These are phyloP conservation scores for Stenogyne calaminthoides DNA, from an alignment of 305 asterid species.

Conservation along the genomic window DNA sequence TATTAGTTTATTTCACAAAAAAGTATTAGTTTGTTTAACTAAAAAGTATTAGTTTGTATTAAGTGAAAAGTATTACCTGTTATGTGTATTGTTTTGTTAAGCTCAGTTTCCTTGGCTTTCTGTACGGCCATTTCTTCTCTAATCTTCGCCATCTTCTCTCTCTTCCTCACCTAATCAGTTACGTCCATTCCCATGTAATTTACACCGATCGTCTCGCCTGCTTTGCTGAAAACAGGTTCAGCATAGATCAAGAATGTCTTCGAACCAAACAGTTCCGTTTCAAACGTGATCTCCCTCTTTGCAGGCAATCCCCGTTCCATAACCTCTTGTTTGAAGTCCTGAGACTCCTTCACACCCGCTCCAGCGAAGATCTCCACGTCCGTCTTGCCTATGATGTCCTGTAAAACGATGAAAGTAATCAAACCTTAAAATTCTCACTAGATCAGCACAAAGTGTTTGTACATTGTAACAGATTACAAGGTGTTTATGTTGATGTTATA, in stretches of 20 bases:
- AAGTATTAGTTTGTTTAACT: neutral
- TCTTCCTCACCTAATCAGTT: conserved; percentile 84
- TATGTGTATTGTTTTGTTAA: conserved; percentile 84
- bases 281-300: conserved; percentile 93
- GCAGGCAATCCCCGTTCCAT: conserved; percentile 74
- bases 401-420: conserved; percentile 28
- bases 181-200: conserved; percentile 98
- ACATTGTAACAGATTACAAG: neutral
- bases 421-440: neutral
- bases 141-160: conserved; percentile 86
- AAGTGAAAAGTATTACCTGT: conserved; percentile 48
- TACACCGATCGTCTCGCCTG: conserved; percentile 82
- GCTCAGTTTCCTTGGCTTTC: conserved; percentile 92
- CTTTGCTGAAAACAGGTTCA: conserved; percentile 81
- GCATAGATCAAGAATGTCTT: conserved; percentile 70
- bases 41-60: neutral
- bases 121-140: conserved; percentile 92
- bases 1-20: neutral
- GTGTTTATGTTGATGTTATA: neutral
- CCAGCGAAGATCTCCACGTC: conserved; percentile 85
- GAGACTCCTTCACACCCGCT: conserved; percentile 92
- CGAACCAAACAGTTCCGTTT: conserved; percentile 77
- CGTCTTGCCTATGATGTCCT: conserved; percentile 93
- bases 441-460: neutral
- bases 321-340: conserved; percentile 85